These are phyloP conservation scores for Cladosporium sp. DNA, from an alignment of 2,329 filamentous ascomycete species.

Conservation along the genomic window DNA sequence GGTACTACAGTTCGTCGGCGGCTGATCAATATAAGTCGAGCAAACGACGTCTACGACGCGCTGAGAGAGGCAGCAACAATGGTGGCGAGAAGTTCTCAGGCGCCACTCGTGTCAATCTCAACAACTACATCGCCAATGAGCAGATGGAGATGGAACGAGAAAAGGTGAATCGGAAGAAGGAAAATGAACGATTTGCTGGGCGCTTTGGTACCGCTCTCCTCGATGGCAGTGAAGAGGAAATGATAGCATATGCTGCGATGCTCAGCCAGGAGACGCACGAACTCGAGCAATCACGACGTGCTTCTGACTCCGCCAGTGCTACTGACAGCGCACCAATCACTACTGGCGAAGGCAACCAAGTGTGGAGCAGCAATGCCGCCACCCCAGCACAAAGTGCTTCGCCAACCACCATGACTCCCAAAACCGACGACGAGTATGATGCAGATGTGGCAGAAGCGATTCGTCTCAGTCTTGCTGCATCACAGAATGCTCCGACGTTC, in stretches of 20 bases:
- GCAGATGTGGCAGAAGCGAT: slow-evolving; percentile 61
- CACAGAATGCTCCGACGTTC: slow-evolving; percentile 24
- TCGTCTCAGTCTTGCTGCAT: slow-evolving; percentile 43
- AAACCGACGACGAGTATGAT: slow-evolving; percentile 48
- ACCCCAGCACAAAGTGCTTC: slow-evolving; percentile 24
- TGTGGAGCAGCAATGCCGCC: slow-evolving; percentile 22
- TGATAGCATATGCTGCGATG: slow-evolving; percentile 59
- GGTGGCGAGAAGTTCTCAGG: slow-evolving; percentile 56
- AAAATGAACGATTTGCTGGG: slow-evolving; percentile 66
- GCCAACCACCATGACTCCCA: slow-evolving; percentile 22
- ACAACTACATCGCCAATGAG: slow-evolving; percentile 83
- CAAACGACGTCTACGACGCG: slow-evolving; percentile 73
- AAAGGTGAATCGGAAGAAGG: slow-evolving; percentile 60
- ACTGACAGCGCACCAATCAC: slow-evolving; percentile 33
- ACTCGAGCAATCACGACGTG: slow-evolving; percentile 45
- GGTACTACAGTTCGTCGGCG: slow-evolving; percentile 82
- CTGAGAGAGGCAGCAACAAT: slow-evolving; percentile 60
- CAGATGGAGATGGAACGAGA: slow-evolving; percentile 74
- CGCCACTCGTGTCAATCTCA: slow-evolving; percentile 65
- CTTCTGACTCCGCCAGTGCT: slow-evolving; percentile 38
- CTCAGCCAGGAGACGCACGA: slow-evolving; percentile 57
- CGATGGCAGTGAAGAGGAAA: slow-evolving; percentile 56
- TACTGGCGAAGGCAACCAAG: slow-evolving; percentile 34
- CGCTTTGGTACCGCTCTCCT: slow-evolving; percentile 81
- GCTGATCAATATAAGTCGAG: slow-evolving; percentile 69